Base-by-base conservation (phyloP, 1,284 basidiomycete species). In the Grifola frondosa region DNA sequence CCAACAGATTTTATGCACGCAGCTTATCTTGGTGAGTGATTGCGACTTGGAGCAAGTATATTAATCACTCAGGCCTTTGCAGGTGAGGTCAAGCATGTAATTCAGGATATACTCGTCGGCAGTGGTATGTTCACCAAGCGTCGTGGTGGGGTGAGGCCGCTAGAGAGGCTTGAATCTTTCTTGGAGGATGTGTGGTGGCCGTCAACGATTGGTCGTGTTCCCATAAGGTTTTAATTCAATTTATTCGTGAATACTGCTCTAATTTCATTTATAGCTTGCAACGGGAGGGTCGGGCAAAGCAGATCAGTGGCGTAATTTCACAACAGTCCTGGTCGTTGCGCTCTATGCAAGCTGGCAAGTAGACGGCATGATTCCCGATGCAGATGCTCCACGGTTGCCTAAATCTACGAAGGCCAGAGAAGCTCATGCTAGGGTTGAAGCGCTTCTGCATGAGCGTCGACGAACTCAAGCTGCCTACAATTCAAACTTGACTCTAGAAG, bases 281-380 rank as follows among this genome's bases (percentile, higher is more conserved):
- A 49, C 37, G 11, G 54, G 49, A 5, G 58, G 53, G 3, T 40
- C 54, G 6, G 41, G 52, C 19, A 62, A 63, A 46, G 60, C 59
- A 0, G 60, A 62, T 32, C 48, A 61, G 30, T 61, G 58, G 58
- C 47, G 52, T 3, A 53, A 46, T 7, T 50, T 48, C 29, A 32
- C 47, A 10, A 21, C 32, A 6, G 29, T 59, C 3, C 41, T 60
- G 4, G 45, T 52, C 20, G 46, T 59, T 11, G 55, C 36, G 0
- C 42, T 61, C 5, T 61, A 52, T 22, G 21, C 32, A 19, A 51
- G 51, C 3, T 60, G 57, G 57, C 30, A 58, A 21, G 40, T 54
- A 6, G 48, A 59, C 32, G 59, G 59, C 2, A 30, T 42, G 16
- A 60, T 62, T 4, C 59, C 60, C 1, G 52, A 60, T 28, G 16